Percentiles rank a stretch among this genome's conserved stretches.
Conservation (phyloP, 1,284 basidiomycete species). For the Quambalaria eucalypti region DNA sequence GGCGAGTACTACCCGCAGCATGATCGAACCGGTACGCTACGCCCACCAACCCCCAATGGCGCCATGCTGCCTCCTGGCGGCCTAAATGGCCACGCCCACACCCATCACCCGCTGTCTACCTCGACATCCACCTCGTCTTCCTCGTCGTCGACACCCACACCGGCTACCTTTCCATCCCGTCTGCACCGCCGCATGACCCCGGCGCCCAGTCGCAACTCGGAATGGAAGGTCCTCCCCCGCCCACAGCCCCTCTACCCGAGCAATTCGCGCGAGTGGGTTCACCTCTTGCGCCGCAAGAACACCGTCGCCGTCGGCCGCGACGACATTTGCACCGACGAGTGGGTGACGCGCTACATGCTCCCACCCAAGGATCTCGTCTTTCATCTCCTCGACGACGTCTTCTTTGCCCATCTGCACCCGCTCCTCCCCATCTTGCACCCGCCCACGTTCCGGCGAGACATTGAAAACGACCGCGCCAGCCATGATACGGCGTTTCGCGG, state of each 20-base stretch:
- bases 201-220: neutral
- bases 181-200: too few species aligned
- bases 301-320: constrained; percentile 34
- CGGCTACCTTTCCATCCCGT: too few species aligned
- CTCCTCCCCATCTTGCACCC: constrained; percentile 37
- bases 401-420: constrained; percentile 26
- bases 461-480: constrained; percentile 21
- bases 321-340: constrained; percentile 22
- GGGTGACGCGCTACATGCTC: constrained; percentile 30
- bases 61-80: too few species aligned
- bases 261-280: constrained; percentile 38
- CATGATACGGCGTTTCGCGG: constrained; percentile 35
- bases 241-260: constrained; percentile 21
- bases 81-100: too few species aligned
- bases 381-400: constrained; percentile 22
- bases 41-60: too few species aligned
- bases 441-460: constrained; percentile 23
- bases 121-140: neutral
- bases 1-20: neutral
- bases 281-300: constrained; percentile 29
- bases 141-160: too few species aligned
- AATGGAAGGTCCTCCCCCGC: constrained; percentile 1
- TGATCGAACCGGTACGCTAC: too few species aligned
- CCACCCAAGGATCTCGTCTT: constrained; percentile 23
- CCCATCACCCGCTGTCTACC: neutral